Evolutionary conservation across 768 basidiomycete genomes (phyloP), one percentile per base, ranked within the genome.

Genomic region (Boletus rubroflammeus): DNA sequence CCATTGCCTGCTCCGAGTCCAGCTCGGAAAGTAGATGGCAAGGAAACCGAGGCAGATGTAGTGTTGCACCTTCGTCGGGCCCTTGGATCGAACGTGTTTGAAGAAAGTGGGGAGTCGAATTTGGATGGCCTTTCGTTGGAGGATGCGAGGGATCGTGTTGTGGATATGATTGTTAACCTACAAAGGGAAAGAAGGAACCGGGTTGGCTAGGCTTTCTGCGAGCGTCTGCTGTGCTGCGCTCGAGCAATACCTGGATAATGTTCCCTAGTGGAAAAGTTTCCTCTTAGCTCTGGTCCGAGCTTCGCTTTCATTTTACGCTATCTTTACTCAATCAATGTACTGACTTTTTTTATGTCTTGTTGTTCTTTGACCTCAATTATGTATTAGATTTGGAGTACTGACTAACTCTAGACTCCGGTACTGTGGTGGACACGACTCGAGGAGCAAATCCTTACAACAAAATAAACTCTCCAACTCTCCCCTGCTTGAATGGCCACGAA

Each of bases 71-170:
- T 91, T 50, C 73, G 84, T 55, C 73, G 75, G 14, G 78, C 76
- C 31, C 72, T 91, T 36, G 88, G 84, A 23, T 75, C 73, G 35
- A 69, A 66, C 23, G 79, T 78, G 48, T 82, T 83, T 62, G 74
- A 73, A 29, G 62, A 65, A 38, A 58, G 65, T 29, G 48, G 51
- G 35, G 65, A 60, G 21, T 53, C 54, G 23, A 58, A 48, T 17
- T 31, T 39, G 36, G 57, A 58, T 46, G 62, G 57, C 68, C 51
- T 79, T 75, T 67, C 68, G 26, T 66, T 90, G 50, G 89, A 91
- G 67, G 88, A 90, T 55, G 88, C 88, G 44, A 76, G 84, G 53
- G 90, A 91, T 68, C 72, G 77, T n/a, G 84, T 83, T 34, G 86
- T 90, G 44, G 90, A 92, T 72, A 75, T 85, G 75, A 75, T 90